Evolutionary conservation across 2,329 filamentous ascomycete species (phyloP).

Genomic region (Chaetomium sp.): DNA sequence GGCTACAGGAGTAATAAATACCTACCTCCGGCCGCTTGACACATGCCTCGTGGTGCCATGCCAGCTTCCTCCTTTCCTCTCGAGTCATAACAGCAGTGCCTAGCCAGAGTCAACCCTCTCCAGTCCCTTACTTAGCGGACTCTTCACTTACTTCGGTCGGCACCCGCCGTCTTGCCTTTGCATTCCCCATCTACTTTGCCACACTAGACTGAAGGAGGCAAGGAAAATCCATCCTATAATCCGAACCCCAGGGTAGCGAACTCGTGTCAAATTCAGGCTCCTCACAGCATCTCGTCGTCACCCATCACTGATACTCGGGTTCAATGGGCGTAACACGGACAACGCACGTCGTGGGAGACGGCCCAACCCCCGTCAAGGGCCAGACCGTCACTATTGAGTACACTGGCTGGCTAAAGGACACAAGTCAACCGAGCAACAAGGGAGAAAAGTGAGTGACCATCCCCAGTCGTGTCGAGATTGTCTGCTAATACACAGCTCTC

Average conservation of each 20-base stretch:
- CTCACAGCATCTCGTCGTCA: neutral
- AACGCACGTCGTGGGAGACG: conserved; percentile 62
- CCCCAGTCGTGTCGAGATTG: neutral
- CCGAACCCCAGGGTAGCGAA: neutral
- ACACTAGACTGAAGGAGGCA: neutral
- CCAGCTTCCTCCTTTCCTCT: neutral
- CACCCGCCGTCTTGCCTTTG: neutral
- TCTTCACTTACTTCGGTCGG: neutral
- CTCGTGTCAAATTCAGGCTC: neutral
- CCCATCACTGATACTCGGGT: neutral
- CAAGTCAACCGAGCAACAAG: conserved; percentile 60
- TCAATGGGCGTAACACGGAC: conserved; percentile 75
- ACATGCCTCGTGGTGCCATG: neutral
- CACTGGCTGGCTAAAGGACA: conserved; percentile 81
- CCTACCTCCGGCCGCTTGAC: neutral
- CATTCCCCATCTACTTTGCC: neutral
- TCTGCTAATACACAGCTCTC: conserved; percentile 24
- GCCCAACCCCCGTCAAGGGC: conserved; percentile 62
- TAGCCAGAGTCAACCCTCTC: no score
- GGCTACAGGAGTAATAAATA: conserved; percentile 1
- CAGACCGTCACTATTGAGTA: conserved; percentile 87
- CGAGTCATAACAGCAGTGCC: neutral
- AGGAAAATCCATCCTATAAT: neutral
- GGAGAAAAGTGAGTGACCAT: conserved; percentile 62
- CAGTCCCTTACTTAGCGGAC: neutral